A percentile compares a stretch with the other conserved stretches of the same genome.
phyloP scores from a whole-genome alignment of 2,329 filamentous ascomycete genomes.

The Colletotrichum lupini region DNA sequence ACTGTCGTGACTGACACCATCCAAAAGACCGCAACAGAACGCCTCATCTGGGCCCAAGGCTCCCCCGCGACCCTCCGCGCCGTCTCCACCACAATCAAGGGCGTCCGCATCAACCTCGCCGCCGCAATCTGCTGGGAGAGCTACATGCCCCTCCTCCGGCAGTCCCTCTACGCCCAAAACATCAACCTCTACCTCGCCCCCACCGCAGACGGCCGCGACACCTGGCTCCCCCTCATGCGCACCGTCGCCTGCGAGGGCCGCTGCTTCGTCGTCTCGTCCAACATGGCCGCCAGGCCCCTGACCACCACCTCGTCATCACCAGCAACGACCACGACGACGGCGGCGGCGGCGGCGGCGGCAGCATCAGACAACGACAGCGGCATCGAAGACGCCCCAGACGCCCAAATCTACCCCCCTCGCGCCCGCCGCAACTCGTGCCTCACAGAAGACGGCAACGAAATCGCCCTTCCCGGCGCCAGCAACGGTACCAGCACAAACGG shows the following conservation, averaged over 20 bases:
- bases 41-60: slow-evolving; percentile 90
- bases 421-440: slow-evolving; percentile 53
- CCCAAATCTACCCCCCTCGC: slow-evolving; percentile 1
- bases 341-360: slow-evolving; percentile 1
- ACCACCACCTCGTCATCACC: slow-evolving; percentile 37
- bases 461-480: slow-evolving; percentile 48
- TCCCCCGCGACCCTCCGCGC: slow-evolving; percentile 82
- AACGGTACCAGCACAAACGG: slow-evolving; percentile 5
- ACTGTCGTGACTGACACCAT: neutral
- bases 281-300: slow-evolving; percentile 77
- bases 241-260: slow-evolving; percentile 85
- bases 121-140: slow-evolving; percentile 97
- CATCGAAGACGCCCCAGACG: neutral
- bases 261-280: slow-evolving; percentile 86
- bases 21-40: slow-evolving; percentile 77
- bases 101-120: slow-evolving; percentile 82
- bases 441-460: slow-evolving; percentile 60
- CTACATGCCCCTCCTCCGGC: slow-evolving; percentile 90
- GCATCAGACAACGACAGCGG: neutral
- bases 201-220: slow-evolving; percentile 85
- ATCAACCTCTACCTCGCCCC: slow-evolving; percentile 92
- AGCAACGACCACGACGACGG: neutral
- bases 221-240: slow-evolving; percentile 85
- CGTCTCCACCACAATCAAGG: slow-evolving; percentile 82
- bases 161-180: slow-evolving; percentile 88